A percentile compares a stretch with the other conserved stretches of the same genome.
phyloP scores from a whole-genome alignment of 176 grass and related monocot genomes.

The Musa troglodytarum region DNA sequence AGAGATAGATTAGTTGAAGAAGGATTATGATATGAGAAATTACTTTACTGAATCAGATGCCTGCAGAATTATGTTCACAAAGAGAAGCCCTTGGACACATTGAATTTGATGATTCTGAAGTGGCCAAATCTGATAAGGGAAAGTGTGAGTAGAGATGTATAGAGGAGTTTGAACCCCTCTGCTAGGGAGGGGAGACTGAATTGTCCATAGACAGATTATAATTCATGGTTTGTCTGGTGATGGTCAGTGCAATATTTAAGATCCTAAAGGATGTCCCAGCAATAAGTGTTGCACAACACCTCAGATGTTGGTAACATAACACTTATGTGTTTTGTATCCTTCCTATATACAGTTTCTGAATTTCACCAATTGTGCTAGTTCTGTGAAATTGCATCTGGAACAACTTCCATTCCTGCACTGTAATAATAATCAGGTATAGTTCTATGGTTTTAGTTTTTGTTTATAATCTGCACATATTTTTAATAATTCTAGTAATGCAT shows the following conservation, averaged over 20 bases:
- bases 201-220: slow-evolving; percentile 72
- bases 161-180: slow-evolving; percentile 36
- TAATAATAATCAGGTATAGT: no score
- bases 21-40: slow-evolving; percentile 66
- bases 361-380: no score
- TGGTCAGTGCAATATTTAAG: slow-evolving; percentile 77
- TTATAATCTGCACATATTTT: no score
- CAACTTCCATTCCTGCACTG: no score
- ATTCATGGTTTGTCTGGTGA: slow-evolving; percentile 88
- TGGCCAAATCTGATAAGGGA: slow-evolving; percentile 27
- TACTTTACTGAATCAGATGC: slow-evolving; percentile 33
- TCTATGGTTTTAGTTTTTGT: no score
- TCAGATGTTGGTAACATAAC: no score
- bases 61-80: slow-evolving; percentile 17
- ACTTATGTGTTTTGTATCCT: no score
- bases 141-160: background rate
- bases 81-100: background rate
- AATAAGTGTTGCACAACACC: no score
- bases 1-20: slow-evolving; percentile 81
- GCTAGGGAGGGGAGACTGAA: slow-evolving; percentile 37
- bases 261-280: background rate
- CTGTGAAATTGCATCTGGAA: no score
- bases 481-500: no score
- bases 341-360: no score
- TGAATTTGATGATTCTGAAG: slow-evolving; percentile 7